Conservation (phyloP, 768 basidiomycete species). For the Flagelloscypha sp. region DNA sequence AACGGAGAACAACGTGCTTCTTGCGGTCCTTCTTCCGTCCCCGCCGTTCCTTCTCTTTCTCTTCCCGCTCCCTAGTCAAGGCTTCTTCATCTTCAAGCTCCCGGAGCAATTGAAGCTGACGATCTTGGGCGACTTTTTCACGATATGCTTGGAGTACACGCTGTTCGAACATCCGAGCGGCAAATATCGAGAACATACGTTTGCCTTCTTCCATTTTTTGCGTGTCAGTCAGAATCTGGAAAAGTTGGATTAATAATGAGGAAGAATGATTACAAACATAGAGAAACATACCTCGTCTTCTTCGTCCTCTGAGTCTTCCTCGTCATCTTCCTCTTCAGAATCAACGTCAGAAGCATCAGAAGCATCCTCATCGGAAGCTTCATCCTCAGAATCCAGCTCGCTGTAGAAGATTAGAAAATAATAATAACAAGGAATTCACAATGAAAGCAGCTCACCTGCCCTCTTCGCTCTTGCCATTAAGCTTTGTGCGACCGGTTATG, state of each 20-base stretch:
- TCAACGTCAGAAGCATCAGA: conserved; percentile 37
- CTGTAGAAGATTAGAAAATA: conserved; percentile 7
- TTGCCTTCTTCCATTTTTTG: conserved; percentile 99
- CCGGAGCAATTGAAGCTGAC: conserved; percentile 84
- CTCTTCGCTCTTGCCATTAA: too few species aligned
- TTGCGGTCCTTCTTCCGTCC: conserved; percentile 99
- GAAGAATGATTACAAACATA: conserved; percentile 8
- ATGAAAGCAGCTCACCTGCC: conserved; percentile 24
- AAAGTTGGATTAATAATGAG: conserved; percentile 10
- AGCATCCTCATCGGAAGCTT: neutral
- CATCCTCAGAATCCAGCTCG: conserved; percentile 30
- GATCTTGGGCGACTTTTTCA: conserved; percentile 93
- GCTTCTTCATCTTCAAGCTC: conserved; percentile 97
- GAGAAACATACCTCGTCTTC: conserved; percentile 35
- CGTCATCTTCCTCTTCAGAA: conserved; percentile 53
- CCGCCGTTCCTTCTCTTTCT: conserved; percentile 86
- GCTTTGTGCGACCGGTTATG: too few species aligned
- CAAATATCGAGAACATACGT: conserved; percentile 99
- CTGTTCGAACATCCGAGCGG: conserved; percentile 99
- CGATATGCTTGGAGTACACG: conserved; percentile 94
- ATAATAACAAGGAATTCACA: conserved; percentile 9
- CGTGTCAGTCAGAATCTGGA: conserved; percentile 80
- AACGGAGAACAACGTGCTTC: conserved; percentile 41
- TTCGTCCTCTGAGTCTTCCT: conserved; percentile 52
- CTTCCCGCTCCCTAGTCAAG: conserved; percentile 75